Evolutionary conservation across 2,329 filamentous ascomycete genomes (phyloP), one percentile per base, ranked within the genome.

Genomic region (Diaporthe aspalathi): DNA sequence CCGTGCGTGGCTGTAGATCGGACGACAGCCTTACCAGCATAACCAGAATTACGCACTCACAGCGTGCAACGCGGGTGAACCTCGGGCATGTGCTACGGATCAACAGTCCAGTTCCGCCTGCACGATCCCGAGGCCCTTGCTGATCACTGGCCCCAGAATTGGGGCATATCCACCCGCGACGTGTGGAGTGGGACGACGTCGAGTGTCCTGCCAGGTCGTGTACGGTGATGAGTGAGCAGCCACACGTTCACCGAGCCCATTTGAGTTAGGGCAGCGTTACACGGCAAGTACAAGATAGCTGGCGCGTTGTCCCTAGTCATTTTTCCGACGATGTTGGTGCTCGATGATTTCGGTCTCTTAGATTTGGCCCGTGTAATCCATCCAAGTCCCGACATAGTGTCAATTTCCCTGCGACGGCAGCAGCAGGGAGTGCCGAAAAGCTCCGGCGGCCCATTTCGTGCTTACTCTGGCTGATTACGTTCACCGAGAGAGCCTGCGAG

Each of bases 1-100:
- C 35, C 47, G 40, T 68, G 65, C 70, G 63, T 57, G n/a, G n/a
- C 54, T 47, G 56, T 14, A 68, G 65, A 71, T 71, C 70, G 65
- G 54, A 67, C 38, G 60, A 45, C 60, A 65, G 60, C 43, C 67
- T 40, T 62, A 24, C 67, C 49, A 69, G 35, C 40, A 38, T 12
- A 32, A 50, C 22, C 17, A 60, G 52, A 32, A 54, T 22, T 14
- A 45, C 38, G 24, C 29, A 65, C 29, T n/a, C 29, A 50, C 27
- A 38, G 45, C 45, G 60, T 45, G 29, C 60, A 24, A 50, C 60
- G 60, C 60, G 60, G 60, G 27, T 50, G 43, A 65, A 65, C 29
- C 60, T 65, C 60, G 60, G 60, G 45, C 60, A 38, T 24, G n/a
- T 14, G 14, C 45, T 50, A 29, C 38, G 38, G 45, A 65, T 65